Conservation (phyloP, 2,329 filamentous ascomycete genomes). For the Nakataea oryzae region DNA sequence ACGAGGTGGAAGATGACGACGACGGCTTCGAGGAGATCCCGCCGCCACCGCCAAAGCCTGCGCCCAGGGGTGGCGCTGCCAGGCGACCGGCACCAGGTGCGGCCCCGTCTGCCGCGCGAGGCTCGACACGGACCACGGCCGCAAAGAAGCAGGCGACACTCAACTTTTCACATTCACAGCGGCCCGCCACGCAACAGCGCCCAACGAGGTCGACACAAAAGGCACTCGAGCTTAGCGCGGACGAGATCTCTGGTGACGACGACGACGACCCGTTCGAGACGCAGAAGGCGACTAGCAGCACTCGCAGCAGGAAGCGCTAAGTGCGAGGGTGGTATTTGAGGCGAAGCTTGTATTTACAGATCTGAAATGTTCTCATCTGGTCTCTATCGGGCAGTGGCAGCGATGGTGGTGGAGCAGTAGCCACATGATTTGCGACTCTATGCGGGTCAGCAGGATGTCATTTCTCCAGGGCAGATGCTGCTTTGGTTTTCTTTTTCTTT, state of each 20-base stretch:
- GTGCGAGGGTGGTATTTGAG: not conserved
- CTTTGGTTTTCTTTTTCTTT: too few relatives aligned
- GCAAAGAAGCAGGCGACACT: constrained; percentile 35
- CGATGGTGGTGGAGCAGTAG: too few relatives aligned
- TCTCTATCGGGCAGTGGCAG: too few relatives aligned
- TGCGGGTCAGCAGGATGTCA: too few relatives aligned
- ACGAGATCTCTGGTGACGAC: constrained; percentile 12
- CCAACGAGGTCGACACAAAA: constrained; percentile 27
- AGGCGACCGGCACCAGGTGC: constrained; percentile 11
- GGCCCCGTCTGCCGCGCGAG: not conserved
- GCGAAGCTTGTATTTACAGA: not conserved
- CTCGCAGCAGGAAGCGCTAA: not conserved
- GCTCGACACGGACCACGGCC: constrained; percentile 21
- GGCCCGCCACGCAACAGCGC: constrained; percentile 9
- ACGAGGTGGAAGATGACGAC: constrained; percentile 37
- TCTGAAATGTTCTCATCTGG: not conserved
- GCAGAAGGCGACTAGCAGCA: constrained; percentile 3
- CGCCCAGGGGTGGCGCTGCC: constrained; percentile 9
- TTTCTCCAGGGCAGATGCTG: too few relatives aligned
- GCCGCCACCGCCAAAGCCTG: constrained; percentile 25
- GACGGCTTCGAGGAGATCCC: constrained; percentile 36
- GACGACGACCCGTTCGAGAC: constrained; percentile 11
- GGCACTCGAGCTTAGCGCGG: constrained; percentile 17
- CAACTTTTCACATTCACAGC: constrained; percentile 33
- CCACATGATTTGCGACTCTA: too few relatives aligned